Evolutionary conservation across 164 flowering plant species (phyloP).

Genomic region (Piper betle): DNA sequence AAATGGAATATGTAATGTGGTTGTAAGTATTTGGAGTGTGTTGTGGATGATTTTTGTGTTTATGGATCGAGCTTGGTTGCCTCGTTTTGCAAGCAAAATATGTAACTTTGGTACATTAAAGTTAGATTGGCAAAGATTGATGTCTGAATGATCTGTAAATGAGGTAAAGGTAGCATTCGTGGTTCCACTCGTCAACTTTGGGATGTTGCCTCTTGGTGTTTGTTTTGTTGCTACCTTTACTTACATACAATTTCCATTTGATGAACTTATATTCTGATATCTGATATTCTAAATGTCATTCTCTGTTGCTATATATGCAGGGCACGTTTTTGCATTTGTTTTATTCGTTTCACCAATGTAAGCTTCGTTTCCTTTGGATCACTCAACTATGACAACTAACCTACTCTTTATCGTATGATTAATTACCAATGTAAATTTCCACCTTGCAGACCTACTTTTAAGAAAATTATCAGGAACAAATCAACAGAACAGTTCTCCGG

Average conservation of each 20-base stretch:
- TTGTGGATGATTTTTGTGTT: not conserved
- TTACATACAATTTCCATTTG: no score
- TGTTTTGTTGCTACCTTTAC: not conserved
- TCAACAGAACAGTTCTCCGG: conserved; percentile 86
- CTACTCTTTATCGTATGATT: not conserved
- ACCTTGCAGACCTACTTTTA: conserved; percentile 61
- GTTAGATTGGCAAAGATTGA: not conserved
- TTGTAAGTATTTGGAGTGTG: no score
- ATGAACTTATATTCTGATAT: not conserved
- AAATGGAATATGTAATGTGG: no score
- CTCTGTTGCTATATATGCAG: conserved; percentile 25
- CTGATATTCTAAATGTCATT: not conserved
- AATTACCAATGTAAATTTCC: not conserved
- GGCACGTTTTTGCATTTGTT: conserved; percentile 81
- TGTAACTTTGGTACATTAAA: no score
- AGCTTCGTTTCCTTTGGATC: conserved; percentile 15
- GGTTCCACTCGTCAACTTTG: not conserved
- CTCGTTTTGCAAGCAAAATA: not conserved
- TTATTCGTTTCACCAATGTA: conserved; percentile 82
- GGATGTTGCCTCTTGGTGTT: not conserved
- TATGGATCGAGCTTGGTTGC: not conserved
- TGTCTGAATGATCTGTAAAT: not conserved
- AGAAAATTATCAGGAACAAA: conserved; percentile 52
- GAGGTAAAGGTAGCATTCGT: not conserved
- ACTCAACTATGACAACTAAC: not conserved